Evolutionary conservation across 495 filamentous ascomycete species (phyloP), one percentile per base, ranked within the genome.

Genomic region (Lophiotrema nucula): DNA sequence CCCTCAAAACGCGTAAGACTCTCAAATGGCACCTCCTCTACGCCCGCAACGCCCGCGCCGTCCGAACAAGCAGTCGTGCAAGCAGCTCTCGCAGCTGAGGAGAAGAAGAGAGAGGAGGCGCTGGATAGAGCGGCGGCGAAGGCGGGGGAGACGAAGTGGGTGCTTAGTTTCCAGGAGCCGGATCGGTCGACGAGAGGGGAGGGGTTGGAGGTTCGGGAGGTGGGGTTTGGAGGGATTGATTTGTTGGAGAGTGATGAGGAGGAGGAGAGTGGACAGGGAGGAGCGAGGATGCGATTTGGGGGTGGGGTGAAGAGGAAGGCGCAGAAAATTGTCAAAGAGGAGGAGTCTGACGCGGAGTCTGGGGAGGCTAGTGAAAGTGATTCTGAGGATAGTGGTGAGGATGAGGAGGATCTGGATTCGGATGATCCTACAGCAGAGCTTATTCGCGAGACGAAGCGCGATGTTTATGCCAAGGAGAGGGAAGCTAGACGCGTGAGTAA

Each of bases 121-220:
- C 64, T 93, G 31, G 79, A 87, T 41, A 81, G 80, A 52, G 80
- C 85, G 52, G 89, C 87, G 3, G 84, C 81, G 18, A 85, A 87
- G 55, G 79, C 86, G 5, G 90, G 89, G 22, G 93, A 97, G 72
- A 87, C 88, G 8, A 83, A 86, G 73, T 98, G 93, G 93, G 87
- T 92, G 25, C 73, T 98, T 42, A 81, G 78, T 56, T 76, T 77
- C 55, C 70, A 73, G 37, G 70, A 76, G 19, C 58, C 61, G 25
- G 47, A 51, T 48, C 26, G 58, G 37, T 27, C 13, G 22, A 16
- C 25, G 16, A 12, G 53, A 45, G n/a, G 52, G 74, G 24, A 62
- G 10, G 19, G 6, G 6, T 11, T 43, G 39, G 18, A 55, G 23
- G 70, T 81, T 13, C 66, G 74, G 25, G 62, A 69, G 13, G 74